A percentile compares a stretch with the other conserved stretches of the same genome.
These are phyloP conservation scores for Botrytis tulipae DNA, from an alignment of 2,329 filamentous ascomycete species.

Conservation along the genomic window DNA sequence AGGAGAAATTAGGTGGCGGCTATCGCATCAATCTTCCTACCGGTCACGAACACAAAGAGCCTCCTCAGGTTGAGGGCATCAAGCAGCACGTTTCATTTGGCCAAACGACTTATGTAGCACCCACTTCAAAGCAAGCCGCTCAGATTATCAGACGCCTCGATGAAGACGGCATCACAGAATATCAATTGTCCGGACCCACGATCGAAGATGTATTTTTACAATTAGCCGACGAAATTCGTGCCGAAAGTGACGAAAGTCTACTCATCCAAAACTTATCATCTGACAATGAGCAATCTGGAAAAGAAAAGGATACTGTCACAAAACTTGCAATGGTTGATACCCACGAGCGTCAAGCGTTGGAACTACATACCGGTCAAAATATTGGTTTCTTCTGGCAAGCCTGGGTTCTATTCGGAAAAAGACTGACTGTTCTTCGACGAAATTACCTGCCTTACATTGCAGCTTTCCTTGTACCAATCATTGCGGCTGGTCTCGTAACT, in stretches of 20 bases:
- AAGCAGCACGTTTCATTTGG: constrained; percentile 63
- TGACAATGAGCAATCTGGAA: constrained; percentile 16
- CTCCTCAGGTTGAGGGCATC: constrained; percentile 53
- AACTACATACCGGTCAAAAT: constrained; percentile 65
- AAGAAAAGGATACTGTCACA: constrained; percentile 36
- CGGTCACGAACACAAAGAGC: constrained; percentile 47
- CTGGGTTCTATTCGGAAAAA: constrained; percentile 73
- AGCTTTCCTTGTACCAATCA: constrained; percentile 74
- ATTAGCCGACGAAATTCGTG: constrained; percentile 74
- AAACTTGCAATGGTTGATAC: constrained; percentile 18
- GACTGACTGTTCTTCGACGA: constrained; percentile 71
- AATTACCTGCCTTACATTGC: constrained; percentile 76
- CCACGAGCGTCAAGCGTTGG: constrained; percentile 39
- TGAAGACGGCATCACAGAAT: constrained; percentile 64
- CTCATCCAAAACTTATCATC: constrained; percentile 21
- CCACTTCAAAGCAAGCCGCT: constrained; percentile 68
- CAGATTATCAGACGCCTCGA: constrained; percentile 70
- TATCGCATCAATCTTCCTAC: constrained; percentile 78
- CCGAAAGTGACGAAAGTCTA: constrained; percentile 43
- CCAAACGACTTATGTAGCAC: constrained; percentile 69
- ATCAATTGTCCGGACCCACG: constrained; percentile 82
- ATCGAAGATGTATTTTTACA: constrained; percentile 92
- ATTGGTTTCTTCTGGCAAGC: constrained; percentile 71
- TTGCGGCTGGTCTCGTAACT: constrained; percentile 75
- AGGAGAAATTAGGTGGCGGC: constrained; percentile 76